Percentiles rank a stretch among this genome's conserved stretches.
Evolutionary conservation across 2,329 filamentous ascomycete genomes (phyloP).

Genomic region (Botrytis pseudocinerea): DNA sequence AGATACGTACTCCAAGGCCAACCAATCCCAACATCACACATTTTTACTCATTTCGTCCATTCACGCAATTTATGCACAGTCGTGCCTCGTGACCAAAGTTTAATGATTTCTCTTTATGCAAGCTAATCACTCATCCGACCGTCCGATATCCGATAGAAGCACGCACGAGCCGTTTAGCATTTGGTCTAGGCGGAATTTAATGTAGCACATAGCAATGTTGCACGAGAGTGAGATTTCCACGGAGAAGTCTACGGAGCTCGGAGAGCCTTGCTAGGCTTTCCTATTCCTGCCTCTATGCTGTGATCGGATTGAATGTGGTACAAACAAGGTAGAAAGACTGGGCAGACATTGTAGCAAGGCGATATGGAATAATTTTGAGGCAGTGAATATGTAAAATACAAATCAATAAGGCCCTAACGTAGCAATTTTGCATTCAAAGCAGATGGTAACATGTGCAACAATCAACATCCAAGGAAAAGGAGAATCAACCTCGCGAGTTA

Average conservation of each 20-base stretch:
- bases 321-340: background rate
- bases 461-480: conserved; percentile 6
- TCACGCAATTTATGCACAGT: background rate
- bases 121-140: background rate
- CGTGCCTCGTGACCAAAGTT: background rate
- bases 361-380: background rate
- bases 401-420: conserved; percentile 11
- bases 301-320: background rate
- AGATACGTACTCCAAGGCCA: background rate
- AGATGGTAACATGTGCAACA: background rate
- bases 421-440: conserved; percentile 9
- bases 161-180: background rate
- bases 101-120: background rate
- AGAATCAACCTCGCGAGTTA: background rate
- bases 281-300: background rate
- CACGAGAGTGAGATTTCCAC: conserved; percentile 7
- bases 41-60: background rate
- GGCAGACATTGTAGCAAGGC: background rate
- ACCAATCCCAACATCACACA: conserved; percentile 1
- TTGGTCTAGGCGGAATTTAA: background rate
- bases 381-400: conserved; percentile 4
- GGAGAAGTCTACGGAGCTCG: background rate
- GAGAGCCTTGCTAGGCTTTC: background rate
- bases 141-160: background rate
- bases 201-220: background rate